Percentiles rank a stretch among this genome's conserved stretches.
Evolutionary conservation across 371 early-diverging fungal species (phyloP).

Genomic region (Rhizopus microsporus): DNA sequence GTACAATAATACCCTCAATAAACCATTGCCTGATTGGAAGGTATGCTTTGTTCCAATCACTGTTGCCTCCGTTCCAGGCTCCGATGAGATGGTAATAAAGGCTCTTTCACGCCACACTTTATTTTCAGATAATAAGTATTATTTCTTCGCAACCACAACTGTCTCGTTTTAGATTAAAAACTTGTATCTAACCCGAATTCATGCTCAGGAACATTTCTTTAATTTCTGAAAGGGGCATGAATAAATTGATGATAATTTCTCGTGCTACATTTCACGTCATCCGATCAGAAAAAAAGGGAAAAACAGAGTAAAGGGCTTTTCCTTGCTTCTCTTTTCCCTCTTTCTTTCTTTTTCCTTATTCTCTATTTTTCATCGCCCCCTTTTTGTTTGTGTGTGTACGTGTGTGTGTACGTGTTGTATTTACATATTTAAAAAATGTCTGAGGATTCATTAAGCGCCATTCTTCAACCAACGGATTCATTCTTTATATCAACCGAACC

Average conservation of each 20-base stretch:
- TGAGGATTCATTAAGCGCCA: not conserved
- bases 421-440: not conserved
- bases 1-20: not conserved
- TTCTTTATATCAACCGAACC: slow-evolving; percentile 20
- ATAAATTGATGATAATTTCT: too few relatives aligned
- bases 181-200: too few relatives aligned
- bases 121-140: too few relatives aligned
- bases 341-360: not conserved
- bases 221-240: too few relatives aligned
- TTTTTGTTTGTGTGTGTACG: not conserved
- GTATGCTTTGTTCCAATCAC: too few relatives aligned
- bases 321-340: not conserved
- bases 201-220: too few relatives aligned
- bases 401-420: too few relatives aligned
- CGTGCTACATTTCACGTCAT: not conserved
- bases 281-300: not conserved
- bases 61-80: too few relatives aligned
- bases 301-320: not conserved
- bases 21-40: slow-evolving; percentile 4
- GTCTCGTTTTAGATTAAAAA: too few relatives aligned
- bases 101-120: too few relatives aligned
- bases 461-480: slow-evolving; percentile 8
- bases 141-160: too few relatives aligned
- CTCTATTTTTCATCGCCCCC: not conserved
- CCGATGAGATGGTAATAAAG: too few relatives aligned